A percentile compares a stretch with the other conserved stretches of the same genome.
Conservation (phyloP, 1,139 yeast species). For the Kodamaea derodonti region DNA sequence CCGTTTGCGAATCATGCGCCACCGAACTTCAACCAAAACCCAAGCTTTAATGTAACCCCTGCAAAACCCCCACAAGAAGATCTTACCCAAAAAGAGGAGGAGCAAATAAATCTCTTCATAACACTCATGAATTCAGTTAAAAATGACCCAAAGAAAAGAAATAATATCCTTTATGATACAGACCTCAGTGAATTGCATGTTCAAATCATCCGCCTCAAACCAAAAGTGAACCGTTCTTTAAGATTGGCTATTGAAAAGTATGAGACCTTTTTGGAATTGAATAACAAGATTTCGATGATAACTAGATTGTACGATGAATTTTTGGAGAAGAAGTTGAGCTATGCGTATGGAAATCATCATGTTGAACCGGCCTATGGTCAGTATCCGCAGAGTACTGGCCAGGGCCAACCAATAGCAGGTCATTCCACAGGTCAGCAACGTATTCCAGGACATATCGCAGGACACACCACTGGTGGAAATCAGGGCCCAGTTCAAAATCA, state of each 20-base stretch:
- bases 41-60: neutral
- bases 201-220: constrained; percentile 62
- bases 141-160: constrained; percentile 44
- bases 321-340: constrained; percentile 61
- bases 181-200: constrained; percentile 62
- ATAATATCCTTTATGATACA: constrained; percentile 58
- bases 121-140: constrained; percentile 56
- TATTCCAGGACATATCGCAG: too few relatives aligned
- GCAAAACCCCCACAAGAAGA: constrained; percentile 19
- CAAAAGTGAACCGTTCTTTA: constrained; percentile 68
- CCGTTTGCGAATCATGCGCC: constrained; percentile 6
- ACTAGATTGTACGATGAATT: constrained; percentile 74
- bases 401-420: too few relatives aligned
- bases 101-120: constrained; percentile 65
- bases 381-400: too few relatives aligned
- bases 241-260: constrained; percentile 63
- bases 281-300: constrained; percentile 77
- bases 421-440: too few relatives aligned
- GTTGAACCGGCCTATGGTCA: constrained; percentile 6
- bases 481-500: too few relatives aligned
- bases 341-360: constrained; percentile 40
- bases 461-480: too few relatives aligned
- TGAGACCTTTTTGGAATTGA: constrained; percentile 71
- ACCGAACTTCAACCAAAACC: constrained; percentile 8
- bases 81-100: constrained; percentile 60